Percentiles rank a stretch among this genome's conserved stretches.
phyloP scores from a whole-genome alignment of 768 basidiomycete genomes.

The Baorangia bicolor region DNA sequence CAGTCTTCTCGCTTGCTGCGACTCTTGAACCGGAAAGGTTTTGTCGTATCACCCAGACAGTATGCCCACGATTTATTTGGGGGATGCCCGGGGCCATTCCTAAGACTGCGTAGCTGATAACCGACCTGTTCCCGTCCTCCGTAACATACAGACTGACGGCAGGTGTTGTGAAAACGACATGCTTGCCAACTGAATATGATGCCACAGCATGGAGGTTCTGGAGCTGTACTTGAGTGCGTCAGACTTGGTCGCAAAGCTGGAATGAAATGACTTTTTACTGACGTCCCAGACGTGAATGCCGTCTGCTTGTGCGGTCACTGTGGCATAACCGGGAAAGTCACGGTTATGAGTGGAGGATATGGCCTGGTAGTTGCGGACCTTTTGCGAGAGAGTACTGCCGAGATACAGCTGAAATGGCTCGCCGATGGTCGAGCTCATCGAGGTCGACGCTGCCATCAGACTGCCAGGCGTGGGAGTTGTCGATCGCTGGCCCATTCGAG shows the following conservation, averaged over 20 bases:
- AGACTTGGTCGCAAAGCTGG: conserved; percentile 1
- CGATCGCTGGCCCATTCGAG: neutral
- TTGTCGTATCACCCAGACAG: conserved; percentile 64
- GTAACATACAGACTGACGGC: conserved; percentile 44
- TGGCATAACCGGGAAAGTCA: conserved; percentile 53
- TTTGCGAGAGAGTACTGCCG: conserved; percentile 20
- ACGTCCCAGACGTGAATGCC: conserved; percentile 78
- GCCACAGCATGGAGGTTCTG: conserved; percentile 62
- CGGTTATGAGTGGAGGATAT: conserved; percentile 20
- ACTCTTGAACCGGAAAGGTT: conserved; percentile 38
- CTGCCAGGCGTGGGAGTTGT: conserved; percentile 24
- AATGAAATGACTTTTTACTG: conserved; percentile 23
- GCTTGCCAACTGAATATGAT: conserved; percentile 71
- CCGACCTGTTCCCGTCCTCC: conserved; percentile 35
- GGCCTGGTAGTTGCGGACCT: neutral
- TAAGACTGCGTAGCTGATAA: conserved; percentile 57
- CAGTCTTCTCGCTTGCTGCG: conserved; percentile 40
- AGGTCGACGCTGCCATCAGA: conserved; percentile 6
- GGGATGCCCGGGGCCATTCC: conserved; percentile 46
- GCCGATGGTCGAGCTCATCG: conserved; percentile 31
- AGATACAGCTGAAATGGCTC: conserved; percentile 33
- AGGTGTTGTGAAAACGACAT: conserved; percentile 58
- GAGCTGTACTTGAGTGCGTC: conserved; percentile 40
- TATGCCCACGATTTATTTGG: conserved; percentile 43
- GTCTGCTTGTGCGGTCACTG: conserved; percentile 68